Percentiles rank a stretch among this genome's conserved stretches.
These are phyloP conservation scores for Fusarium neocosmosporiellum DNA, from an alignment of 2,329 filamentous ascomycete genomes.

Conservation along the genomic window DNA sequence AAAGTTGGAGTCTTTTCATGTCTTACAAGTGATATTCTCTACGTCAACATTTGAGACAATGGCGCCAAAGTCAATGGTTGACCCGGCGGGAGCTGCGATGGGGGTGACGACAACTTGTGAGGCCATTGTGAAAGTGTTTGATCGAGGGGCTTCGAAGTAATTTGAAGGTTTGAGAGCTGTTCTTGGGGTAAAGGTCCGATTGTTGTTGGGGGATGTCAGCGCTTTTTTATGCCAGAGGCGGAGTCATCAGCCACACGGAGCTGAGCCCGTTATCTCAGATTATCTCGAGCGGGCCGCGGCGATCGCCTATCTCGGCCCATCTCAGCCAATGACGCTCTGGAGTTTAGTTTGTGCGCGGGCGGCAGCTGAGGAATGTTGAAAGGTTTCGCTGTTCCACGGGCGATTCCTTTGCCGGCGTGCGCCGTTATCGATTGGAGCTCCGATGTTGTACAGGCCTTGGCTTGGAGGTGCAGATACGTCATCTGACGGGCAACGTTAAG, in stretches of 20 bases:
- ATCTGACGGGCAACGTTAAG: not conserved
- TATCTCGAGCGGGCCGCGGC: slow-evolving; percentile 19
- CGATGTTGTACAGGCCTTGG: not conserved
- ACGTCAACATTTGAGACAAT: slow-evolving; percentile 68
- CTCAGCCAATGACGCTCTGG: not conserved
- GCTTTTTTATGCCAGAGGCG: slow-evolving; percentile 21
- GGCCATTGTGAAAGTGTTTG: slow-evolving; percentile 26
- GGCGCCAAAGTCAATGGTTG: slow-evolving; percentile 69
- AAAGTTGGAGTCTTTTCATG: not conserved
- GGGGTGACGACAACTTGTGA: slow-evolving; percentile 51
- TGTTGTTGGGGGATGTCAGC: not conserved
- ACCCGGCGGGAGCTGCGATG: slow-evolving; percentile 50
- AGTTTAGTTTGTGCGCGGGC: not conserved
- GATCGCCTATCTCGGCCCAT: slow-evolving; percentile 33
- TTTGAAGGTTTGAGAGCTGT: not conserved
- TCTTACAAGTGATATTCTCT: slow-evolving; percentile 71
- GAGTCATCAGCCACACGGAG: not conserved
- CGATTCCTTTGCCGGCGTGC: not conserved
- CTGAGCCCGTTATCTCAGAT: not conserved
- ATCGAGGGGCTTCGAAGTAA: not conserved
- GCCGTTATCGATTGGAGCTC: not conserved
- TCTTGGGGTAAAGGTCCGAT: not conserved
- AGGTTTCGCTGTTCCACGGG: not conserved
- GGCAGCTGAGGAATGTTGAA: not conserved
- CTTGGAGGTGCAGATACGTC: not conserved